A percentile compares a stretch with the other conserved stretches of the same genome.
Conservation (phyloP, 176 grass and related monocot genomes). For the Hyparrhenia diplandra region DNA sequence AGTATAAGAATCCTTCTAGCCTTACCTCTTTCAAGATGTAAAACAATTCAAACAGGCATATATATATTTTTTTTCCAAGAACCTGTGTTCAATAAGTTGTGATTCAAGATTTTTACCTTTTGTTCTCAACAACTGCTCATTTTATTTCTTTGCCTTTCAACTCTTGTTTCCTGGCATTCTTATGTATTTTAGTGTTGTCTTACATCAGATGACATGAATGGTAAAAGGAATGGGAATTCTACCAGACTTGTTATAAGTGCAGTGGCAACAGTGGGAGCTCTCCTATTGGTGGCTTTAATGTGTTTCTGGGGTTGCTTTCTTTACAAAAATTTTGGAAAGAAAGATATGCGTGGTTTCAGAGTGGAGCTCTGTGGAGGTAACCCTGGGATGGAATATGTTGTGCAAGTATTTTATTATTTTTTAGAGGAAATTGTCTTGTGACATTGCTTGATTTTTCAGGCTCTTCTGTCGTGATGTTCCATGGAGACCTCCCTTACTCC, state of each 20-base stretch:
- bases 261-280: conserved; percentile 91
- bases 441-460: conserved; percentile 46
- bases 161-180: conserved; percentile 7
- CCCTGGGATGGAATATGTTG: conserved; percentile 16
- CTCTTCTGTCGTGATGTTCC: conserved; percentile 90
- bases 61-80: neutral
- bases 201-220: conserved; percentile 40
- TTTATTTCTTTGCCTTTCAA: neutral
- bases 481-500: conserved; percentile 95
- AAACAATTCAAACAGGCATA: neutral
- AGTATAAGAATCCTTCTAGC: neutral
- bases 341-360: conserved; percentile 68
- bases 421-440: neutral
- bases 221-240: conserved; percentile 63
- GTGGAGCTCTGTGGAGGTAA: conserved; percentile 95
- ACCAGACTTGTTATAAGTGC: conserved; percentile 98
- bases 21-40: neutral
- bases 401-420: neutral
- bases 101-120: neutral
- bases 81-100: neutral
- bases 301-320: conserved; percentile 99
- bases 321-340: conserved; percentile 97
- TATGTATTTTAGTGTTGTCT: conserved; percentile 14
- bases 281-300: conserved; percentile 95
- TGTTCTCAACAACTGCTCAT: neutral